Evolutionary conservation across 75 land plant species (phyloP), one percentile per base, ranked within the genome.

Genomic region (Pinus taeda): DNA sequence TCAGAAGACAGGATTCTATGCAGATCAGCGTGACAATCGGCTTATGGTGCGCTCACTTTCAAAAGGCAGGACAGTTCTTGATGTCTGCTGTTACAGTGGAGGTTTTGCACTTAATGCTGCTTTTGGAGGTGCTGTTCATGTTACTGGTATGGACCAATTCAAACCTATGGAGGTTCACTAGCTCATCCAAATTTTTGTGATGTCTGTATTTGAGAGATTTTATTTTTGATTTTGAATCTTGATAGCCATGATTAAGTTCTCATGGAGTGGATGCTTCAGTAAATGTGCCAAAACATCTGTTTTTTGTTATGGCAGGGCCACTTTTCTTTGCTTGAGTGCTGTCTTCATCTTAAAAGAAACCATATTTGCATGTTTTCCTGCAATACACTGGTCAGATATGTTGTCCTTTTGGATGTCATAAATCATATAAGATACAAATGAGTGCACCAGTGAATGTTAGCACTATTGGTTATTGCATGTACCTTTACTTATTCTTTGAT

Each of bases 1-100:
- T 26, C 99, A 96, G 66, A 96, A 96, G 80, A 96, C 99, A 18
- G 99, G 99, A 57, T 96, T 94, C 73, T 96, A 96, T 84, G 95
- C 92, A 59, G 99, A 96, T 91, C 99, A 96, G 76, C 90, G 99
- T 49, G 99, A 96, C 45, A 96, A 85, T 76, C 88, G 99, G 18
- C 83, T 84, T 29, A 82, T 89, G 77, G 78, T 96, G 61, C 82
- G 89, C 60, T 85, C 92, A 71, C 75, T 96, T 62, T 81, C 87
- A 15, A 84, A 85, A 42, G 90, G 82, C 57, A 87, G 82, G 60
- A 87, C 71, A 53, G 95, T 96, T 76, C 88, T 96, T 71, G 99
- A 96, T 79, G 45, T 96, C n/a, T 96, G 87, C 81, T 96, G 99
- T 79, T 96, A 96, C 69, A 94, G 83, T 84, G 98, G 99, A 61